phyloP scores from a whole-genome alignment of 2,329 filamentous ascomycete species.

The Pestalotiopsis sp. region DNA sequence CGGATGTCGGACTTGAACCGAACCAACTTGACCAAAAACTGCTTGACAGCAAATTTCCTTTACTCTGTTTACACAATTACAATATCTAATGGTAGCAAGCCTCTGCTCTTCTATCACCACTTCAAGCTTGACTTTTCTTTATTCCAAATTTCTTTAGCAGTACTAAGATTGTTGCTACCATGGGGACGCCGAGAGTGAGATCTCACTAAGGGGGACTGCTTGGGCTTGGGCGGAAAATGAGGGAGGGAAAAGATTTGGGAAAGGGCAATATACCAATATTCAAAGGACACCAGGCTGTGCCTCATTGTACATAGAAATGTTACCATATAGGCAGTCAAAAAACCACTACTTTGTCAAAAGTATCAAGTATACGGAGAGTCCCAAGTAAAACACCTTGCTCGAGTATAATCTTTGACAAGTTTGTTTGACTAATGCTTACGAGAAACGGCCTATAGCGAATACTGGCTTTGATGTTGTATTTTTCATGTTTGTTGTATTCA shows the following conservation, averaged over 20 bases:
- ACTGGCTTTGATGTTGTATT: no score
- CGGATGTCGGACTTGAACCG: neutral
- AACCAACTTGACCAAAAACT: neutral
- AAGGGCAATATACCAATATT: neutral
- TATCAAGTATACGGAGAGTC: neutral
- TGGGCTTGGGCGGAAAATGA: neutral
- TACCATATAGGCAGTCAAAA: neutral
- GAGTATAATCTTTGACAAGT: neutral
- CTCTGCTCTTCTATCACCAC: neutral
- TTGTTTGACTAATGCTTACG: no score
- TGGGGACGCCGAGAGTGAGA: neutral
- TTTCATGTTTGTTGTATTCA: no score
- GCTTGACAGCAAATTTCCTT: slow-evolving; percentile 8
- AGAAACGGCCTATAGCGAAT: no score
- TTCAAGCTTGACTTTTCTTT: neutral
- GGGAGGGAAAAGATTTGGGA: neutral
- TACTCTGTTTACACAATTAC: neutral
- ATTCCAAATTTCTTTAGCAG: neutral
- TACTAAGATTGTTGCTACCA: neutral
- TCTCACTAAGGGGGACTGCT: neutral
- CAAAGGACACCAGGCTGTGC: neutral
- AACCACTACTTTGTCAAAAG: neutral
- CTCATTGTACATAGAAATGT: neutral
- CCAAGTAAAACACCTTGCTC: neutral
- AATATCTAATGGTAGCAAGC: neutral